Base-by-base conservation (phyloP, 2,329 filamentous ascomycete genomes). In the Exophiala xenobiotica region DNA sequence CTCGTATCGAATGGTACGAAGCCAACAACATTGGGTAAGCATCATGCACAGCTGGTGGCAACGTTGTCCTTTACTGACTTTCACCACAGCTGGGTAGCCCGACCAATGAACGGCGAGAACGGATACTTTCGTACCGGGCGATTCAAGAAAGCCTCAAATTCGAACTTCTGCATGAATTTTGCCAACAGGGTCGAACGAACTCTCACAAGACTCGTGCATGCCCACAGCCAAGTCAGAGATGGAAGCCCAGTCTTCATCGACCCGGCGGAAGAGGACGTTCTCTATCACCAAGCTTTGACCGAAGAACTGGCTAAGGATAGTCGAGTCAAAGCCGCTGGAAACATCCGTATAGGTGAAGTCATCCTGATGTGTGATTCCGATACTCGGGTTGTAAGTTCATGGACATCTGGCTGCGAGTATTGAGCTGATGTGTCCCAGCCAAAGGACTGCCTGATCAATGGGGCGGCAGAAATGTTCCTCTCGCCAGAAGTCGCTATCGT, bases 261-360 rank as follows among this genome's bases (percentile, higher is more conserved):
- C 45, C 50, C 45, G 38, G 45, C 37, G 29, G 38, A 46, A n/a
- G 50, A 53, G 37, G 50, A 53, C 14, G 29, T 39, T 33, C 45
- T 53, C 20, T 67, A 66, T 50, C 45, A 62, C 39, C 58, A 62
- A 38, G 64, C 63, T 37, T 51, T 65, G 53, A 63, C 43, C 70
- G 78, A 33, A 77, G 82, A 18, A 14, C 70, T 82, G 24, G 70
- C 69, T 11, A 71, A 75, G 43, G 79, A 79, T 12, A 68, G 81
- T 31, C 74, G 49, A 46, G 47, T 49, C 78, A 80, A 60, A 74
- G 78, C 88, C 88, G 87, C 90, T 65, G 89, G 88, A 57, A 90
- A 93, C 69, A 87, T 95, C 61, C 87, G 89, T 47, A 76, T 95
- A 19, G 89, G 89, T 50, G 88, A 93, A 69, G 90, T 82, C 61